Percentiles rank a stretch among this genome's conserved stretches.
These are phyloP conservation scores for Pestalotiopsis sp. DNA, from an alignment of 2,329 filamentous ascomycete genomes.

Conservation along the genomic window DNA sequence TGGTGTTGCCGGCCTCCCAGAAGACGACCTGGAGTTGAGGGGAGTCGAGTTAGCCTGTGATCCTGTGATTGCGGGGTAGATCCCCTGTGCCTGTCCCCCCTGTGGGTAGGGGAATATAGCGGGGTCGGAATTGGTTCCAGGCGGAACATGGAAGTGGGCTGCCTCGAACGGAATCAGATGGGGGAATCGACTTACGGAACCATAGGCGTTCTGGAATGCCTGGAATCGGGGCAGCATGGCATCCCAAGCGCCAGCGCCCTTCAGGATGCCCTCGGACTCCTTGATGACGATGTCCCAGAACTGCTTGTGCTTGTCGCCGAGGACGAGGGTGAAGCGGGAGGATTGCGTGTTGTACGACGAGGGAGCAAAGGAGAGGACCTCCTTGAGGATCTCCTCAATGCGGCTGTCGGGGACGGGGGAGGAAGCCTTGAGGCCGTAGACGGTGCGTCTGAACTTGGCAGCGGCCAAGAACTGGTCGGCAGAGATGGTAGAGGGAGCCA, in stretches of 20 bases:
- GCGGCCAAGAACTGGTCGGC: conserved; percentile 29
- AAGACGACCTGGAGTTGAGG: conserved; percentile 23
- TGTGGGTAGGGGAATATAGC: not conserved
- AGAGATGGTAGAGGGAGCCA: conserved; percentile 18
- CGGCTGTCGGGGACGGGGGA: conserved; percentile 31
- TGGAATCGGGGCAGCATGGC: conserved; percentile 19
- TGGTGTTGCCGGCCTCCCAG: conserved; percentile 23
- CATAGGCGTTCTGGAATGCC: conserved; percentile 23
- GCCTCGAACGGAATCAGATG: not conserved
- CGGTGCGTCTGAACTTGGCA: conserved; percentile 29
- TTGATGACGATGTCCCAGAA: conserved; percentile 24
- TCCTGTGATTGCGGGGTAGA: not conserved
- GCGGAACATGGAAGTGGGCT: not conserved
- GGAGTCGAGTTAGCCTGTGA: not conserved
- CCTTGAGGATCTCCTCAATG: conserved; percentile 29
- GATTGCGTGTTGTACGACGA: conserved; percentile 29
- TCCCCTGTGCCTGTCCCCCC: not conserved
- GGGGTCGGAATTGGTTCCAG: not conserved
- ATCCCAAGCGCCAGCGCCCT: conserved; percentile 23
- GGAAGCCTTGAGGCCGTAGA: conserved; percentile 29
- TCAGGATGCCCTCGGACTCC: conserved; percentile 20
- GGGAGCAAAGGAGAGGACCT: conserved; percentile 24
- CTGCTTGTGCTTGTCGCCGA: conserved; percentile 25
- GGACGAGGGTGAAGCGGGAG: conserved; percentile 22
- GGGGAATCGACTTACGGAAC: conserved; percentile 22